Conservation (phyloP, 768 basidiomycete genomes). For the Suillus placidus region DNA sequence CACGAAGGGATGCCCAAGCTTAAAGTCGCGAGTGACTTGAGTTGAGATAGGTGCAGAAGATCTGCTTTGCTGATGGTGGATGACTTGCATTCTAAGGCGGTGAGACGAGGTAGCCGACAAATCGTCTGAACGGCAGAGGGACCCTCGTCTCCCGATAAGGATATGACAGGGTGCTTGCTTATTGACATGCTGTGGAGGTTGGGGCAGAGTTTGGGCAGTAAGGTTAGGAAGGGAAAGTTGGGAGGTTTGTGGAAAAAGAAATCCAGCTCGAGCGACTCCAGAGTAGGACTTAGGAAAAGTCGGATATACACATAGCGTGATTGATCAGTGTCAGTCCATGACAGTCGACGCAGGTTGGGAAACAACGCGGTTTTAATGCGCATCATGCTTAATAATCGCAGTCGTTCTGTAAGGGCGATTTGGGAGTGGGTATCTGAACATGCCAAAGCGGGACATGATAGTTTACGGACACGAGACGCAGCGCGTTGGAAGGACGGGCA, state of each 20-base stretch:
- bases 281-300: constrained; percentile 4
- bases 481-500: background rate
- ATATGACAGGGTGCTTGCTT: constrained; percentile 7
- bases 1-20: constrained; percentile 6
- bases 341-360: constrained; percentile 1
- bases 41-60: background rate
- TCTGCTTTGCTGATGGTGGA: constrained; percentile 5
- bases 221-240: background rate
- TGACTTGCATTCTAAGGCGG: constrained; percentile 1
- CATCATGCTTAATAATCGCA: background rate
- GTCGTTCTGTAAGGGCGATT: background rate
- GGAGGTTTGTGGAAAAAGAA: constrained; percentile 9
- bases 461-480: constrained; percentile 6
- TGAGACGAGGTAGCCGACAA: constrained; percentile 2
- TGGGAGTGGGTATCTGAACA: background rate
- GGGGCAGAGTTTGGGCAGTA: constrained; percentile 1
- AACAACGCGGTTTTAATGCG: background rate
- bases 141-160: background rate
- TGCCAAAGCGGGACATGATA: constrained; percentile 3
- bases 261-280: constrained; percentile 6
- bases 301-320: constrained; percentile 5
- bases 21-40: background rate
- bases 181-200: constrained; percentile 3
- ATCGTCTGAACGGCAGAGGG: constrained; percentile 2
- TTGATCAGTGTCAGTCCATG: constrained; percentile 8